A percentile compares a stretch with the other conserved stretches of the same genome.
Evolutionary conservation across 2,329 filamentous ascomycete genomes (phyloP).

Genomic region (Beauveria caledonica): DNA sequence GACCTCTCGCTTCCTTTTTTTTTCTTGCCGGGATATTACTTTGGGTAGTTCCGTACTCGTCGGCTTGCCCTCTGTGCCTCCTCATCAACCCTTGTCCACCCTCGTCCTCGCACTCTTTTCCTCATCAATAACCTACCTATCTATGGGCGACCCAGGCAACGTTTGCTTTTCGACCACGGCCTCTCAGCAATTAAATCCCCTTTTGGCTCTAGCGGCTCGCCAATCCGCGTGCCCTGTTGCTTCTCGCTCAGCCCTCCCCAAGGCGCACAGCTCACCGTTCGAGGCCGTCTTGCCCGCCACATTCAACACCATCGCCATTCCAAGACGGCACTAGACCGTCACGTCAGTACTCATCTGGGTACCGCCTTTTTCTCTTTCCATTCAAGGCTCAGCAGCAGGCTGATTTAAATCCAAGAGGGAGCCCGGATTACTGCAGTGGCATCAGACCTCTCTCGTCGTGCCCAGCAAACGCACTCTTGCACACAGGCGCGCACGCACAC

Average conservation of each 20-base stretch:
- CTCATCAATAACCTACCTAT: neutral
- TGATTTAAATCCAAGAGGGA: neutral
- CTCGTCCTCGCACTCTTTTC: neutral
- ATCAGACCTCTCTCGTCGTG: neutral
- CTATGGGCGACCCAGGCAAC: neutral
- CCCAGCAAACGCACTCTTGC: neutral
- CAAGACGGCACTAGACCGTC: neutral
- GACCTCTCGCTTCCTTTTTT: neutral
- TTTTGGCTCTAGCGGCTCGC: neutral
- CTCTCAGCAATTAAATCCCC: neutral
- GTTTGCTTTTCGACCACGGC: neutral
- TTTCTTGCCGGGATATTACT: neutral
- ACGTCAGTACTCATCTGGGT: neutral
- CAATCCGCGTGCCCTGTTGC: neutral
- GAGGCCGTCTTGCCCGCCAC: constrained; percentile 14
- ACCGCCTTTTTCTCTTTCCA: neutral
- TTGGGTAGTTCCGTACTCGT: neutral
- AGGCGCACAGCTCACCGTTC: neutral
- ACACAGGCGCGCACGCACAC: neutral
- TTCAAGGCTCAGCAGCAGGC: neutral
- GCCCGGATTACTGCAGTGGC: neutral
- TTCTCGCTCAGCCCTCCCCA: neutral
- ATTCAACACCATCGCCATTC: constrained; percentile 15
- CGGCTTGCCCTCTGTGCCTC: neutral
- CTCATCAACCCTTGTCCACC: neutral